Evolutionary conservation across 1,284 basidiomycete species (phyloP).

Genomic region (Trichosporon faecale): DNA sequence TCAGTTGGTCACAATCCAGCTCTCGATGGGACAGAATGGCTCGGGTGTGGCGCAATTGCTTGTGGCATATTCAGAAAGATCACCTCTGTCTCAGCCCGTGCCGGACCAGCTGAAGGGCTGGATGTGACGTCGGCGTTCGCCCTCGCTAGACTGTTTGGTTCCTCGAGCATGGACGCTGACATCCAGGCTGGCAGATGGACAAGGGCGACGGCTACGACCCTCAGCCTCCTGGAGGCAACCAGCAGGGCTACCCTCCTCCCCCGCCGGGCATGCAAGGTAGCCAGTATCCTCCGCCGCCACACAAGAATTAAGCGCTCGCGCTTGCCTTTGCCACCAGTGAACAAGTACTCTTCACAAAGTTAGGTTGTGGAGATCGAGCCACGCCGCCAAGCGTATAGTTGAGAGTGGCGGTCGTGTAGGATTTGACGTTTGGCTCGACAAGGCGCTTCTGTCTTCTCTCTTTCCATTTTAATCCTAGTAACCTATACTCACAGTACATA

Average conservation of each 20-base stretch:
- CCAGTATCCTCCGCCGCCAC: slow-evolving; percentile 19
- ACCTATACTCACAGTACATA: background rate
- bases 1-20: background rate
- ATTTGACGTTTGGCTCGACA: background rate
- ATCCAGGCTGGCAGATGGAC: slow-evolving; percentile 24
- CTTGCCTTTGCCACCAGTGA: background rate
- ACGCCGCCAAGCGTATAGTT: background rate
- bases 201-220: slow-evolving; percentile 29
- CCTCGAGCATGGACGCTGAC: background rate
- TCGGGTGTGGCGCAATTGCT: background rate
- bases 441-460: background rate
- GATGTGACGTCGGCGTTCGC: background rate
- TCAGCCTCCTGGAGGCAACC: slow-evolving; percentile 14
- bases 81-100: background rate
- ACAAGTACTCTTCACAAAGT: background rate
- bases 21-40: background rate
- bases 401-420: background rate
- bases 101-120: background rate
- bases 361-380: slow-evolving; percentile 7
- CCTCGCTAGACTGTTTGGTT: too few relatives aligned
- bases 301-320: slow-evolving; percentile 13
- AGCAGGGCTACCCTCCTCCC: background rate
- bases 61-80: background rate
- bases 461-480: background rate
- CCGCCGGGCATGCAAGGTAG: background rate